Percentiles rank a stretch among this genome's conserved stretches.
phyloP scores from a whole-genome alignment of 345 rosid genomes.

The Schrenkiella parvula region DNA sequence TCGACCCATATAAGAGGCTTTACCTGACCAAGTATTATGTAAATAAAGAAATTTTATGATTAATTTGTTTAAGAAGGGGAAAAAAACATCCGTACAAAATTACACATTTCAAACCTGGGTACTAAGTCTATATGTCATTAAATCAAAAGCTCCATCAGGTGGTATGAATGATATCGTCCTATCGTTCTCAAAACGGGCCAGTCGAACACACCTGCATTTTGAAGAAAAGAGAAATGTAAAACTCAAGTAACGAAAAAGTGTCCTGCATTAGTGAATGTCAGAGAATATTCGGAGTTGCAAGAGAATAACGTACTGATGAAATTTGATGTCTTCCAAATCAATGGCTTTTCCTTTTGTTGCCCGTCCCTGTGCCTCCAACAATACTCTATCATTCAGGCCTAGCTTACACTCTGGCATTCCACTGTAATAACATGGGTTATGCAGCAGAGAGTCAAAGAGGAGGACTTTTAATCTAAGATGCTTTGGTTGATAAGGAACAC shows the following conservation, averaged over 20 bases:
- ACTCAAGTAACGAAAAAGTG: background rate
- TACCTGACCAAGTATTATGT: conserved; percentile 36
- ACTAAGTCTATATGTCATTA: conserved; percentile 74
- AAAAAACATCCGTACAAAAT: background rate
- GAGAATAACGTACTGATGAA: conserved; percentile 61
- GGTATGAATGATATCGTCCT: conserved; percentile 77
- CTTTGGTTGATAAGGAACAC: conserved; percentile 2
- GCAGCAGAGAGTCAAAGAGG: conserved; percentile 8
- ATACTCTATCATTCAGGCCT: conserved; percentile 73
- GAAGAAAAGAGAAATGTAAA: background rate
- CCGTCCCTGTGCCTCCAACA: conserved; percentile 79
- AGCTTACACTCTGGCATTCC: conserved; percentile 91
- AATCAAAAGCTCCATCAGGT: conserved; percentile 75
- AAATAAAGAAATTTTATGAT: background rate
- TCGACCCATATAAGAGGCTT: conserved; percentile 81
- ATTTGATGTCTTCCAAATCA: conserved; percentile 78
- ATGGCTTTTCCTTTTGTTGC: conserved; percentile 75
- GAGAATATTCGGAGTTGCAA: background rate
- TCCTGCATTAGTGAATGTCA: background rate
- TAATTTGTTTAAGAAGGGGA: background rate
- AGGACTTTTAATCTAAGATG: background rate
- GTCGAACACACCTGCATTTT: conserved; percentile 61
- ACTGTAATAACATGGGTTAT: conserved; percentile 31
- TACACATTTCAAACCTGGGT: conserved; percentile 51
- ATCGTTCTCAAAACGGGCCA: conserved; percentile 77